Percentiles rank a stretch among this genome's conserved stretches.
These are phyloP conservation scores for Cystobasidium slooffiae DNA, from an alignment of 1,284 basidiomycete genomes.

Conservation along the genomic window DNA sequence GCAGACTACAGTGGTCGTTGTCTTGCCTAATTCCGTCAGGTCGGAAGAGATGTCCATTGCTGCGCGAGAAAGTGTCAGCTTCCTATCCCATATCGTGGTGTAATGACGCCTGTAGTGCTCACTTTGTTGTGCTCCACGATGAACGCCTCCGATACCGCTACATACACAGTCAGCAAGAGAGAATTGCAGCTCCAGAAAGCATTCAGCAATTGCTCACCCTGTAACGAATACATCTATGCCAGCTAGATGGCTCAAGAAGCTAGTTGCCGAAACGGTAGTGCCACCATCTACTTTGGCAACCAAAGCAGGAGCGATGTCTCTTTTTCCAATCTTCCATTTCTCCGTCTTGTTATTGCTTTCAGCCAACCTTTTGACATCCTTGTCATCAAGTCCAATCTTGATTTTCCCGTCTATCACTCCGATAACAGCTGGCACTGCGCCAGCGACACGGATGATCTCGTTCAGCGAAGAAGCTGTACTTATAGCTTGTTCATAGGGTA, in stretches of 20 bases:
- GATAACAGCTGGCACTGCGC: constrained; percentile 86
- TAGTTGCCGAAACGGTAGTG: constrained; percentile 87
- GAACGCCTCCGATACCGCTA: constrained; percentile 76
- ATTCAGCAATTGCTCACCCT: constrained; percentile 3
- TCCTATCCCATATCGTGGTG: constrained; percentile 23
- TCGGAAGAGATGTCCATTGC: constrained; percentile 97
- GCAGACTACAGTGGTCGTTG: constrained; percentile 86
- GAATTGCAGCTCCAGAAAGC: background rate
- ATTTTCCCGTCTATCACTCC: constrained; percentile 81
- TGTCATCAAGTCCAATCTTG: constrained; percentile 76
- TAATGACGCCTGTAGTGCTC: constrained; percentile 53
- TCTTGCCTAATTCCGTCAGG: constrained; percentile 76
- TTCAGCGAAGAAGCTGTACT: constrained; percentile 76
- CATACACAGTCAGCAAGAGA: background rate
- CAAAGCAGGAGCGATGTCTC: constrained; percentile 73
- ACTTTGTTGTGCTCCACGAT: constrained; percentile 88
- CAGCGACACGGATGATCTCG: constrained; percentile 72
- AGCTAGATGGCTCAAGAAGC: constrained; percentile 76
- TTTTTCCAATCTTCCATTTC: constrained; percentile 74
- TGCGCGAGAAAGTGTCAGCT: constrained; percentile 54
- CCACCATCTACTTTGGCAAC: constrained; percentile 68
- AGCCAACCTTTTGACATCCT: constrained; percentile 74
- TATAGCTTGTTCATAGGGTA: constrained; percentile 55
- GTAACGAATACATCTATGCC: constrained; percentile 65
- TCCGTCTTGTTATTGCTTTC: constrained; percentile 57